Evolutionary conservation across 2,329 filamentous ascomycete genomes (phyloP).

Genomic region (Rhynchosporium agropyri): DNA sequence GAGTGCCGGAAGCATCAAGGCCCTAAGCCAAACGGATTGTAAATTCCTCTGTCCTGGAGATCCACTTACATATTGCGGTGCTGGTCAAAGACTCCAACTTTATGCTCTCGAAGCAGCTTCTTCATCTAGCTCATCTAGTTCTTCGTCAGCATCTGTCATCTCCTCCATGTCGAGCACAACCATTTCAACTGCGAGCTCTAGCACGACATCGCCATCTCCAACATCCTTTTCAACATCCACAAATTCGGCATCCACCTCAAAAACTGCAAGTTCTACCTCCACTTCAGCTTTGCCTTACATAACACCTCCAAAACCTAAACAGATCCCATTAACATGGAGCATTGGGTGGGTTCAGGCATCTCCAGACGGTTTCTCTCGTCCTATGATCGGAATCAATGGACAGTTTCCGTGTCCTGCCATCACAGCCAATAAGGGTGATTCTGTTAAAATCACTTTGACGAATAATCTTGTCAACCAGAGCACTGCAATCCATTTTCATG

Average conservation of each 20-base stretch:
- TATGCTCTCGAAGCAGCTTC: slow-evolving; percentile 3
- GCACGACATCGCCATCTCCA: slow-evolving; percentile 1
- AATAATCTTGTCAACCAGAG: slow-evolving; percentile 56
- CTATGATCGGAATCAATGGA: slow-evolving; percentile 61
- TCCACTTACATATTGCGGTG: slow-evolving; percentile 40
- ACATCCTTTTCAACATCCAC: slow-evolving; percentile 13
- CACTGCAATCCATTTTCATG: slow-evolving; percentile 60
- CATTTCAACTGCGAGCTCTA: slow-evolving; percentile 15
- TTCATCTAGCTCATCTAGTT: background rate
- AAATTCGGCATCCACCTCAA: background rate
- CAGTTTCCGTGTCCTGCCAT: slow-evolving; percentile 60
- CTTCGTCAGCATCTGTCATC: background rate
- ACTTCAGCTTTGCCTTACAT: slow-evolving; percentile 17
- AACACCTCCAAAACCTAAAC: slow-evolving; percentile 14
- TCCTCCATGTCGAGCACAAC: background rate
- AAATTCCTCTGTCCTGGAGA: slow-evolving; percentile 36
- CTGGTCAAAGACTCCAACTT: slow-evolving; percentile 28
- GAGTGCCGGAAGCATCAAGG: slow-evolving; percentile 29
- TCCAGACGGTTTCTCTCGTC: slow-evolving; percentile 47
- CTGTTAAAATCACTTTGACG: slow-evolving; percentile 51
- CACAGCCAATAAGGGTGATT: slow-evolving; percentile 54
- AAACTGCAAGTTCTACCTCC: slow-evolving; percentile 15
- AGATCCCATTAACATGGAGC: slow-evolving; percentile 42
- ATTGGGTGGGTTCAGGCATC: slow-evolving; percentile 47
- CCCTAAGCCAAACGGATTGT: slow-evolving; percentile 31